Evolutionary conservation across 2,329 filamentous ascomycete species (phyloP).

Genomic region (Trichoderma sp.): DNA sequence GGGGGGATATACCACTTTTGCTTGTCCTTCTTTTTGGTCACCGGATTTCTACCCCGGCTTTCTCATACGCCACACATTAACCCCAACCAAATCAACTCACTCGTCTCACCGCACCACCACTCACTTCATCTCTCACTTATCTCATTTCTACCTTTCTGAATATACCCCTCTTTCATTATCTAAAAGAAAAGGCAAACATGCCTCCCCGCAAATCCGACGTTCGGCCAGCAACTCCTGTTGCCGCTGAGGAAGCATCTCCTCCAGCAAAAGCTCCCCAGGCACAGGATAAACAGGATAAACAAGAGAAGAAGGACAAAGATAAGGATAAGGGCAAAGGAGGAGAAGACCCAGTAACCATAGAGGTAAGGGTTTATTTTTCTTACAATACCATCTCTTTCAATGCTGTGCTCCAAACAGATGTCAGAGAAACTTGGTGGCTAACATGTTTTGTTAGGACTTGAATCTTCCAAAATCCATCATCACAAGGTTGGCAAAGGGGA

Average conservation of each 20-base stretch:
- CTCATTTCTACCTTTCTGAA: neutral
- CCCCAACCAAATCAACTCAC: neutral
- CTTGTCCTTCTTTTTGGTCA: neutral
- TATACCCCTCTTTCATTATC: neutral
- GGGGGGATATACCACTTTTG: neutral
- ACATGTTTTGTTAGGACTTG: slow-evolving; percentile 55
- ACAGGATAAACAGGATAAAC: slow-evolving; percentile 34
- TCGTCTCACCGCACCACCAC: neutral
- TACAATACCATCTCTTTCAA: neutral
- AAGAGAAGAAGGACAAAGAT: slow-evolving; percentile 33
- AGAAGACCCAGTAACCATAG: slow-evolving; percentile 48
- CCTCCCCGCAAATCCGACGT: slow-evolving; percentile 54
- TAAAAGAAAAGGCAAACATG: slow-evolving; percentile 37
- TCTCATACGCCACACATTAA: neutral
- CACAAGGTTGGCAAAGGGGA: slow-evolving; percentile 74
- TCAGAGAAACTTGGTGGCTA: neutral
- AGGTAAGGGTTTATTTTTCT: slow-evolving; percentile 39
- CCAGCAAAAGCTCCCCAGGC: slow-evolving; percentile 27
- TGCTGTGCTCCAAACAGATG: neutral
- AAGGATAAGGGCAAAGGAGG: slow-evolving; percentile 35
- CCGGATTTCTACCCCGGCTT: neutral
- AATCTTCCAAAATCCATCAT: slow-evolving; percentile 78
- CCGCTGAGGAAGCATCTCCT: slow-evolving; percentile 26
- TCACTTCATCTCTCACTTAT: neutral
- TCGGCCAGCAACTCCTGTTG: slow-evolving; percentile 21